phyloP scores from a whole-genome alignment of 1,284 basidiomycete species.

The Papiliotrema fonsecae region DNA sequence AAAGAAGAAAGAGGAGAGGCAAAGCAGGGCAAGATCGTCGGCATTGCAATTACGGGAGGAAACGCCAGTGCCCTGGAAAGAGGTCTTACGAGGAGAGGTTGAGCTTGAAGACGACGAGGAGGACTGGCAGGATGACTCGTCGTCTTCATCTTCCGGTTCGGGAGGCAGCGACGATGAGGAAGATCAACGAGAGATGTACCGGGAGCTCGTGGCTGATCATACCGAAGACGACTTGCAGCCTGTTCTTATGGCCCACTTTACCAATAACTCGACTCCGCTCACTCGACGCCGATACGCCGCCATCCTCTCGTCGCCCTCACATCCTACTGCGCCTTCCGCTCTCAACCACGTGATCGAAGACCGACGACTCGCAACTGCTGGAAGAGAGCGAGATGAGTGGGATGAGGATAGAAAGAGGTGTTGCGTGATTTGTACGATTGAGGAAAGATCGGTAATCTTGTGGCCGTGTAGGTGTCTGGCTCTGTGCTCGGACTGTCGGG shows the following conservation, averaged over 20 bases:
- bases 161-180: constrained; percentile 7
- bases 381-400: constrained; percentile 23
- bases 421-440: constrained; percentile 45
- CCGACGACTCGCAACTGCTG: constrained; percentile 12
- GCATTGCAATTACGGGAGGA: background rate
- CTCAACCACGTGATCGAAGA: constrained; percentile 18
- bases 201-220: constrained; percentile 22
- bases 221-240: constrained; percentile 28
- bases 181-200: constrained; percentile 19
- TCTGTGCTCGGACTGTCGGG: constrained; percentile 44
- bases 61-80: constrained; percentile 1
- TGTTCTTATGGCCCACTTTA: constrained; percentile 45
- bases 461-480: constrained; percentile 47
- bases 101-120: constrained; percentile 32
- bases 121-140: constrained; percentile 27
- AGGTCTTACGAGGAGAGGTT: constrained; percentile 20
- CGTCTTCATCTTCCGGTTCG: constrained; percentile 12
- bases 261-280: constrained; percentile 28
- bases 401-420: constrained; percentile 38
- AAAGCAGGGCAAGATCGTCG: background rate
- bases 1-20: background rate
- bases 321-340: constrained; percentile 2
- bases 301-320: constrained; percentile 19
- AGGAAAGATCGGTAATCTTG: constrained; percentile 41
- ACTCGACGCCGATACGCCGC: constrained; percentile 40